These are phyloP conservation scores for Xylariaceae sp. DNA, from an alignment of 2,329 filamentous ascomycete genomes.

Conservation along the genomic window DNA sequence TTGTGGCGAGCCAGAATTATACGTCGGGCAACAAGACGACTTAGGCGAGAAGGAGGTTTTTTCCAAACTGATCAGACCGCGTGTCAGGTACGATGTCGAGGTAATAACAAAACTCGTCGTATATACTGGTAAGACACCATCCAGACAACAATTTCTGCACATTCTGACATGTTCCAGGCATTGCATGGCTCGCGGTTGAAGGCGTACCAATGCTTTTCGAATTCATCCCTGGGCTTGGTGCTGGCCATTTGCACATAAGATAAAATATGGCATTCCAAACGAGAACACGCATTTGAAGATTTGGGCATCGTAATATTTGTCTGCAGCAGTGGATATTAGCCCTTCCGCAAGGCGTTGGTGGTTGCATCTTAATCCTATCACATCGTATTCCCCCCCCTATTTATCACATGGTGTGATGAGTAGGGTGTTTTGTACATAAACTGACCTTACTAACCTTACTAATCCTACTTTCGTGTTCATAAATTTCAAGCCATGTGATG, in stretches of 20 bases:
- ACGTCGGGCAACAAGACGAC: constrained; percentile 46
- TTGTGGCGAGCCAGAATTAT: constrained; percentile 37
- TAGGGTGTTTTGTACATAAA: too few species aligned
- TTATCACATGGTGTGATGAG: too few species aligned
- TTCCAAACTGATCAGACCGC: constrained; percentile 75
- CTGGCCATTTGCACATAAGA: constrained; percentile 26
- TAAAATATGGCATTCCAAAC: constrained; percentile 15
- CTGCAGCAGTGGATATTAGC: constrained; percentile 9
- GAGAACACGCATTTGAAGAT: constrained; percentile 11
- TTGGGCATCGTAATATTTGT: constrained; percentile 12
- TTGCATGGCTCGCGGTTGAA: constrained; percentile 39
- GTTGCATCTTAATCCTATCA: constrained; percentile 1
- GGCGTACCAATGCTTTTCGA: constrained; percentile 42
- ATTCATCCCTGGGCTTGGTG: constrained; percentile 38
- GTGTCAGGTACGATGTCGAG: constrained; percentile 96
- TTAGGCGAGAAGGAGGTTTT: constrained; percentile 78
- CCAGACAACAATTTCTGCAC: not conserved
- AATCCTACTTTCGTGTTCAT: too few species aligned
- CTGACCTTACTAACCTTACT: too few species aligned
- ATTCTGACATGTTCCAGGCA: constrained; percentile 22
- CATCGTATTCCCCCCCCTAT: too few species aligned
- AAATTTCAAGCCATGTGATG: too few species aligned
- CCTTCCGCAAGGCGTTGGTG: constrained; percentile 16
- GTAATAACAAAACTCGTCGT: constrained; percentile 96
- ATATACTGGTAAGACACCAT: constrained; percentile 69